Percentiles rank a stretch among this genome's conserved stretches.
Conservation (phyloP, 73 alveolate genomes). For the Uronychia binucleata region DNA sequence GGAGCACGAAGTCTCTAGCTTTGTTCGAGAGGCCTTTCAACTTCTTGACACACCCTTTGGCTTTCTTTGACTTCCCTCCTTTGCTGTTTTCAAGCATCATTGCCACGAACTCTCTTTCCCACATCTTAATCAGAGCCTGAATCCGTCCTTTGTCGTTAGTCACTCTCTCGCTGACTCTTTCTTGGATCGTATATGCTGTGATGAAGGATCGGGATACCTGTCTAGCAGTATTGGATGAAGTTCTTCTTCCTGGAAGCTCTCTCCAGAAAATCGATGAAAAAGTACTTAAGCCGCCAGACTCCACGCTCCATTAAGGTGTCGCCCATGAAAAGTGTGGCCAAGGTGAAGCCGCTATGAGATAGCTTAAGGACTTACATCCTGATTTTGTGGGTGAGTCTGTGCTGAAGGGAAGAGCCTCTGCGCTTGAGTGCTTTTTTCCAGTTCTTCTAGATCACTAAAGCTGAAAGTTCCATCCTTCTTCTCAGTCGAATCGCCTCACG, state of each 20-base stretch:
- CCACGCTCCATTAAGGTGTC: not conserved
- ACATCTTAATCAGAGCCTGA: not conserved
- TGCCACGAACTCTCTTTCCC: not conserved
- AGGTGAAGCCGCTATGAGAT: not conserved
- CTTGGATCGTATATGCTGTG: not conserved
- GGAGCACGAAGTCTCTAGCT: not conserved
- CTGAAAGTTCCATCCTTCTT: not conserved
- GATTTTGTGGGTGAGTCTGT: not conserved
- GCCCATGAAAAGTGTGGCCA: not conserved
- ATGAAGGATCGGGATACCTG: not conserved
- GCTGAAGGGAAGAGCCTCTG: not conserved
- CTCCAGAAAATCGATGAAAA: not conserved
- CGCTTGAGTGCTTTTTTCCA: not conserved
- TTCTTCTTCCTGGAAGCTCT: not conserved
- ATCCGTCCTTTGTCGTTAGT: not conserved
- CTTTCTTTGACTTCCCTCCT: not conserved
- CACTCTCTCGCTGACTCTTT: not conserved
- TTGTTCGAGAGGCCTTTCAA: not conserved
- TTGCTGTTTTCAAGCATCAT: not conserved
- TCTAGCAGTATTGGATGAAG: not conserved
- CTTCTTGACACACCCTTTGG: not conserved
- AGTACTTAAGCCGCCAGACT: not conserved
- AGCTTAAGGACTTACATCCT: not conserved
- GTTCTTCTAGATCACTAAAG: not conserved
- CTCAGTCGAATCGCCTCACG: not conserved